A percentile compares a stretch with the other conserved stretches of the same genome.
phyloP scores from a whole-genome alignment of 768 basidiomycete genomes.

The Tylopilus plumbeoviolaceoides region DNA sequence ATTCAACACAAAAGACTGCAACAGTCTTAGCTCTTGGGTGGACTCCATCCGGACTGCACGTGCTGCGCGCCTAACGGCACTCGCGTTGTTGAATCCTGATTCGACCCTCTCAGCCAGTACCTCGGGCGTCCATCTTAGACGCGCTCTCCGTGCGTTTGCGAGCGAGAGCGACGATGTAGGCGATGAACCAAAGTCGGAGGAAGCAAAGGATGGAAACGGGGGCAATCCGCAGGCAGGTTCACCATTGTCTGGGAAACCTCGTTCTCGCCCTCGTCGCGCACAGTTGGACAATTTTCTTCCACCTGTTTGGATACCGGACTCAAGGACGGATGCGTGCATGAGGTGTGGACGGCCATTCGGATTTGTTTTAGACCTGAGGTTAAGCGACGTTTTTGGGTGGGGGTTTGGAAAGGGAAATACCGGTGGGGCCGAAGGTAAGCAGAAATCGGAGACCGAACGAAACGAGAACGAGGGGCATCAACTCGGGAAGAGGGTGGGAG shows the following conservation, averaged over 20 bases:
- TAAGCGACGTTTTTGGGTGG: slow-evolving; percentile 29
- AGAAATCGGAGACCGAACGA: slow-evolving; percentile 9
- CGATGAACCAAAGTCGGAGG: slow-evolving; percentile 48
- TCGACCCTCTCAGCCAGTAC: slow-evolving; percentile 78
- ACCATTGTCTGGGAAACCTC: neutral
- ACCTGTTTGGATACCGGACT: slow-evolving; percentile 90
- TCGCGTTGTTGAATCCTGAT: slow-evolving; percentile 70
- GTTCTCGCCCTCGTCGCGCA: slow-evolving; percentile 23
- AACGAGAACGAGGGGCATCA: slow-evolving; percentile 4
- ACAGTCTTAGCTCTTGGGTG: slow-evolving; percentile 56
- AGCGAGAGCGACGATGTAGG: slow-evolving; percentile 21
- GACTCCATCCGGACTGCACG: slow-evolving; percentile 67
- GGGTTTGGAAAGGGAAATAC: slow-evolving; percentile 39
- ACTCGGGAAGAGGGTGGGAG: slow-evolving; percentile 7
- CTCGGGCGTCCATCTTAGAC: slow-evolving; percentile 71
- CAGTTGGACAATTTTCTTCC: slow-evolving; percentile 64
- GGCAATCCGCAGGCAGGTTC: neutral
- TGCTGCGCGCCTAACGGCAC: slow-evolving; percentile 59
- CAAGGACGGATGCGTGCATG: slow-evolving; percentile 81
- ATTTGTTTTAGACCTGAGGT: slow-evolving; percentile 31
- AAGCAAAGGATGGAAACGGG: slow-evolving; percentile 34
- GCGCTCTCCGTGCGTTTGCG: slow-evolving; percentile 73
- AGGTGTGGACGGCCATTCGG: slow-evolving; percentile 74
- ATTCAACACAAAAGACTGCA: neutral
- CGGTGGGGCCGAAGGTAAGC: slow-evolving; percentile 8